Evolutionary conservation across 805 yeast species (phyloP).

Genomic region (Kregervanrija pseudodelftensis): DNA sequence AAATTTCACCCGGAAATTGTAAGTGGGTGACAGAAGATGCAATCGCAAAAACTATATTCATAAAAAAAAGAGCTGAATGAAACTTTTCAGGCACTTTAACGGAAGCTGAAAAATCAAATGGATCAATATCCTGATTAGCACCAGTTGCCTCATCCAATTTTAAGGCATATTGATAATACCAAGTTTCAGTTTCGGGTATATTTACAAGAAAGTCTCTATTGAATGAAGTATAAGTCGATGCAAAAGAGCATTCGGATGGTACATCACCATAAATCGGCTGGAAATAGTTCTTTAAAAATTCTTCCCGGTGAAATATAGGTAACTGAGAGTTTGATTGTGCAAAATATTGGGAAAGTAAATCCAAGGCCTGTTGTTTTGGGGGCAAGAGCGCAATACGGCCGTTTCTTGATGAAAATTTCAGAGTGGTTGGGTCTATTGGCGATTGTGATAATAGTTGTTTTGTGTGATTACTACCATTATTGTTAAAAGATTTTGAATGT

Average conservation of each 20-base stretch:
- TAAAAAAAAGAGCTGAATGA: constrained; percentile 56
- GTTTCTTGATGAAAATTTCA: constrained; percentile 5
- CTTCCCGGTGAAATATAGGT: constrained; percentile 79
- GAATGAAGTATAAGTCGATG: constrained; percentile 47
- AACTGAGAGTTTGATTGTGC: constrained; percentile 77
- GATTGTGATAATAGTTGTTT: background rate
- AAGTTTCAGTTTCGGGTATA: constrained; percentile 32
- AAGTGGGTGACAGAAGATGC: constrained; percentile 69
- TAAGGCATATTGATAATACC: constrained; percentile 38
- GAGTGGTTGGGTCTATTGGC: constrained; percentile 7
- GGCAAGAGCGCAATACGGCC: constrained; percentile 49
- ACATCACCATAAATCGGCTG: constrained; percentile 75
- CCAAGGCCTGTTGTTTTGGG: constrained; percentile 62
- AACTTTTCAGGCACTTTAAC: constrained; percentile 40
- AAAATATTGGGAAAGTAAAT: constrained; percentile 57
- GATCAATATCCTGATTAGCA: constrained; percentile 21
- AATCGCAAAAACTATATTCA: constrained; percentile 74
- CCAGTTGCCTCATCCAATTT: constrained; percentile 24
- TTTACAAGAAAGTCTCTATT: constrained; percentile 26
- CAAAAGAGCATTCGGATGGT: constrained; percentile 46
- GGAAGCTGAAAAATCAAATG: constrained; percentile 28
- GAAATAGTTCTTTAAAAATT: constrained; percentile 57
- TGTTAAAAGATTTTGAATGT: background rate
- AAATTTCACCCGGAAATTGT: constrained; percentile 54
- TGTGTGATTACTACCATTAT: background rate